phyloP scores from a whole-genome alignment of 169 alveolate genomes.

The Cryptosporidium ryanae region DNA sequence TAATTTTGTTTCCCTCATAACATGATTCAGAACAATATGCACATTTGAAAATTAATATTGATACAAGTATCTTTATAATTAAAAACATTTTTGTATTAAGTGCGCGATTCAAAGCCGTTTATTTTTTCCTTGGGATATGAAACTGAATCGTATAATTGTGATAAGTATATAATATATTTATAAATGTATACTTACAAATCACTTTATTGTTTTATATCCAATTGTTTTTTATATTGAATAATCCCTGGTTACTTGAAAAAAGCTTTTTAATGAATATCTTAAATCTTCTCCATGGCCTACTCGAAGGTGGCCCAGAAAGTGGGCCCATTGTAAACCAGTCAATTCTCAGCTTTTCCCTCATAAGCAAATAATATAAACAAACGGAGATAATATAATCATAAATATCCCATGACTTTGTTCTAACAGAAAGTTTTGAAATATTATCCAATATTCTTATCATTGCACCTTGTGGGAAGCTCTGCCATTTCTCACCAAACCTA shows the following conservation, averaged over 20 bases:
- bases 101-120: no score
- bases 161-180: no score
- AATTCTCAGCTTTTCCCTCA: constrained; percentile 50
- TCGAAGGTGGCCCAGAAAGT: constrained; percentile 56
- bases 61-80: background rate
- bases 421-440: constrained; percentile 49
- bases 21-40: background rate
- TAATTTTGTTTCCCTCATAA: constrained; percentile 1
- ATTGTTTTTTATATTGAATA: constrained; percentile 20
- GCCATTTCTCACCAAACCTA: constrained; percentile 70
- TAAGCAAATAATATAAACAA: constrained; percentile 39
- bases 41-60: background rate
- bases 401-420: constrained; percentile 57
- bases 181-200: no score
- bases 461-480: constrained; percentile 74
- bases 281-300: constrained; percentile 63
- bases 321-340: constrained; percentile 73
- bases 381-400: constrained; percentile 54
- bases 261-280: constrained; percentile 8
- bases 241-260: constrained; percentile 37
- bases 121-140: no score
- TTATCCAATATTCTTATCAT: constrained; percentile 57
- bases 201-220: constrained; percentile 1
- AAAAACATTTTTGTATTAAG: background rate
- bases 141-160: no score